Percentiles rank a stretch among this genome's conserved stretches.
Conservation (phyloP, 1,284 basidiomycete genomes). For the Ustilago trichophora region DNA sequence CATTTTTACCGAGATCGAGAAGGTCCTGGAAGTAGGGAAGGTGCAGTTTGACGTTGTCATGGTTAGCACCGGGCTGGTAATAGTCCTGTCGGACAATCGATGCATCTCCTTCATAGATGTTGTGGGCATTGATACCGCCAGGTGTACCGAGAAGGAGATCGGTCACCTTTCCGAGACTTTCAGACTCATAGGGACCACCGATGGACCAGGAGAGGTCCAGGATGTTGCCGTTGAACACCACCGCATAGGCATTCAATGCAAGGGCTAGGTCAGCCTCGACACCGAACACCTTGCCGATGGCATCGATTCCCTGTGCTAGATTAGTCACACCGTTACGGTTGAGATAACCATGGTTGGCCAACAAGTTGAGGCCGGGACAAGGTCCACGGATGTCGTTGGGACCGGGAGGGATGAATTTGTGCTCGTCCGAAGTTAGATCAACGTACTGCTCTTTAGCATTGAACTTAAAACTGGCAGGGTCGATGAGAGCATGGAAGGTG, state of each 20-base stretch:
- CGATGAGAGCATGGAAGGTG: constrained; percentile 35
- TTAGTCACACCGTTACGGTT: constrained; percentile 48
- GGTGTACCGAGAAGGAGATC: constrained; percentile 44
- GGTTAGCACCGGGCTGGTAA: constrained; percentile 47
- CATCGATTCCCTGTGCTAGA: constrained; percentile 49
- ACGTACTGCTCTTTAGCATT: constrained; percentile 41
- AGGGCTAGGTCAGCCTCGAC: constrained; percentile 38
- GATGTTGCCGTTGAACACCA: constrained; percentile 56
- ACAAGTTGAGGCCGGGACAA: constrained; percentile 51
- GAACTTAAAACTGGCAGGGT: constrained; percentile 50
- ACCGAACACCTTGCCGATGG: constrained; percentile 48
- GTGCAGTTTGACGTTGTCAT: constrained; percentile 43
- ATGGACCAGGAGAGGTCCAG: constrained; percentile 52
- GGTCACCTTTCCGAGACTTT: constrained; percentile 36
- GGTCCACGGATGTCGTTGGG: constrained; percentile 53
- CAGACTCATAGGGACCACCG: constrained; percentile 40
- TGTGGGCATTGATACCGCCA: constrained; percentile 50
- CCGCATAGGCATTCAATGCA: constrained; percentile 50
- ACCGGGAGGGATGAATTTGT: constrained; percentile 51
- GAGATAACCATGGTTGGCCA: constrained; percentile 56
- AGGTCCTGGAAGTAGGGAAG: constrained; percentile 54
- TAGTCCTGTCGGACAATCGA: constrained; percentile 51
- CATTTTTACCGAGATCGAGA: constrained; percentile 43
- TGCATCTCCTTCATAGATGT: constrained; percentile 55
- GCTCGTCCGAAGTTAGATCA: constrained; percentile 47